phyloP scores from a whole-genome alignment of 306 rosid genomes.

The Sicyos edulis region DNA sequence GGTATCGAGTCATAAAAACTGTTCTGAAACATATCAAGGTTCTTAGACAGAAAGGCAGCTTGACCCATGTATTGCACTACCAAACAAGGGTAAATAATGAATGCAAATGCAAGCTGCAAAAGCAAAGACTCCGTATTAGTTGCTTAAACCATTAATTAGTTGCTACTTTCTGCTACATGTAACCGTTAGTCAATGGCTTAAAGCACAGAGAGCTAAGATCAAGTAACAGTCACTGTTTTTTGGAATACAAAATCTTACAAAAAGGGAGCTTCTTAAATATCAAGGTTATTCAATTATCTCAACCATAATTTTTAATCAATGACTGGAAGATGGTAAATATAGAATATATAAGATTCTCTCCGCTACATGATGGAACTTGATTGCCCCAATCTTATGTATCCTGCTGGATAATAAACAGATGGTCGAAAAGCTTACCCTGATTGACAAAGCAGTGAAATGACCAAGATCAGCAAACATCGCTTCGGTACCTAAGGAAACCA shows the following conservation, averaged over 20 bases:
- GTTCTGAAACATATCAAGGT: constrained; percentile 30
- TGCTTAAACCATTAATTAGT: background rate
- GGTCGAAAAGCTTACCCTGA: constrained; percentile 50
- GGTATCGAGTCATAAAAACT: constrained; percentile 74
- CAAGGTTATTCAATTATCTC: background rate
- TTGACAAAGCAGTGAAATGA: constrained; percentile 74
- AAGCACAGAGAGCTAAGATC: background rate
- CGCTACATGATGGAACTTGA: constrained; percentile 1
- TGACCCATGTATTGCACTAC: constrained; percentile 91
- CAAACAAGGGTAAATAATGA: constrained; percentile 73
- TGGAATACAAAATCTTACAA: background rate
- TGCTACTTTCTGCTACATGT: constrained; percentile 8
- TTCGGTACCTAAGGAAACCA: constrained; percentile 56
- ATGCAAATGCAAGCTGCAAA: constrained; percentile 74
- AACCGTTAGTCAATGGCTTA: constrained; percentile 7
- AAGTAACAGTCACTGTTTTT: background rate
- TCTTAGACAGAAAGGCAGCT: constrained; percentile 73
- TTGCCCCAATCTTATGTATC: constrained; percentile 2
- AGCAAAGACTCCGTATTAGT: constrained; percentile 21
- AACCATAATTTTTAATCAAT: background rate
- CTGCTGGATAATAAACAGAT: constrained; percentile 17
- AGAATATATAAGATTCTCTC: constrained; percentile 2
- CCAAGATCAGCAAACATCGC: constrained; percentile 96
- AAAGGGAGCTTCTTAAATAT: background rate
- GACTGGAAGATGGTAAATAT: background rate